Percentiles rank a stretch among this genome's conserved stretches.
Conservation (phyloP, 2,329 filamentous ascomycete genomes). For the Hymenoscyphus infarciens region DNA sequence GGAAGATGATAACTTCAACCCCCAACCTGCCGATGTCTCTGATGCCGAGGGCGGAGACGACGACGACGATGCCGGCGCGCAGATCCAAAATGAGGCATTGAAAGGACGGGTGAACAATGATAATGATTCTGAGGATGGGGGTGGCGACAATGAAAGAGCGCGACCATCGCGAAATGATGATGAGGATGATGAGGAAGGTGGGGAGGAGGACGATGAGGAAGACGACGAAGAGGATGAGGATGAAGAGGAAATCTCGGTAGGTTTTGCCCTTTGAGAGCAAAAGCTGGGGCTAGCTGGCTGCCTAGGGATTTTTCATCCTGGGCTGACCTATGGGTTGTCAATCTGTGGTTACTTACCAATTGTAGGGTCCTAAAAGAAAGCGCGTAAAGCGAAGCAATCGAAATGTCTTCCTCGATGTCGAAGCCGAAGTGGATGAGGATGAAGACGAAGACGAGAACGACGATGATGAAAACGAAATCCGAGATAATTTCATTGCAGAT, state of each 20-base stretch:
- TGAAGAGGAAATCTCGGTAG: slow-evolving; percentile 58
- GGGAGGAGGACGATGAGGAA: slow-evolving; percentile 38
- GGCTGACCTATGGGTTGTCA: not conserved
- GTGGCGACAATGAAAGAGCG: slow-evolving; percentile 14
- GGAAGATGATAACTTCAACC: slow-evolving; percentile 87
- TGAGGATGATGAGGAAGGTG: slow-evolving; percentile 44
- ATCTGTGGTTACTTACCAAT: slow-evolving; percentile 26
- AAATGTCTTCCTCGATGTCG: slow-evolving; percentile 91
- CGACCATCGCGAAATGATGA: slow-evolving; percentile 34
- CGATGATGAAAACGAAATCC: slow-evolving; percentile 78
- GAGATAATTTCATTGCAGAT: slow-evolving; percentile 80
- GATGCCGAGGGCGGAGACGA: slow-evolving; percentile 58
- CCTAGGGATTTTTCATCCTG: not conserved
- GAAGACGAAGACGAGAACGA: slow-evolving; percentile 86
- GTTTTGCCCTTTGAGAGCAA: slow-evolving; percentile 8
- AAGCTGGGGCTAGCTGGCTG: not conserved
- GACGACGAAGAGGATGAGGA: slow-evolving; percentile 61
- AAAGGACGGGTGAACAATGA: slow-evolving; percentile 40
- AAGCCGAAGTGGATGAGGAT: slow-evolving; percentile 94
- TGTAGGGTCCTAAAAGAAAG: slow-evolving; percentile 70
- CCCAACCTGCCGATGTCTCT: slow-evolving; percentile 67
- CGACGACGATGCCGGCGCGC: slow-evolving; percentile 27
- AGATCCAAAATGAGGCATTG: slow-evolving; percentile 30
- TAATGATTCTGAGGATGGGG: slow-evolving; percentile 41
- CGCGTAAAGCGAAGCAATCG: slow-evolving; percentile 65